Conservation (phyloP, 805 yeast species). For the Vanderwaltozyma verrucispora region DNA sequence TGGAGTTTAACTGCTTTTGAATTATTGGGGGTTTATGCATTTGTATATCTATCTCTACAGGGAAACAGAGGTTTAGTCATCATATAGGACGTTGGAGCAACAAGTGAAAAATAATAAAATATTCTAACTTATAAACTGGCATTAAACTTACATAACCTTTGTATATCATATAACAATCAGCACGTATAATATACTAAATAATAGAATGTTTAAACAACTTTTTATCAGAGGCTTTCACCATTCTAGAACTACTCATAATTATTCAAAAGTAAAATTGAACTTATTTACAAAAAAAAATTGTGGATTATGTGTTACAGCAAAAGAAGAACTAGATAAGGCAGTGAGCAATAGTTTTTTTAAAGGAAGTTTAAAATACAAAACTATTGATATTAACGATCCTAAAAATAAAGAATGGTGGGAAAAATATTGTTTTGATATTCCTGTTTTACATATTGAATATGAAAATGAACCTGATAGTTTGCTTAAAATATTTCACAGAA, state of each 20-base stretch:
- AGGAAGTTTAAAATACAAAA: conserved; percentile 28
- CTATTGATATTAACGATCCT: conserved; percentile 49
- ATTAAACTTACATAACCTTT: too few species aligned
- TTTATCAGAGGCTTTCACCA: conserved; percentile 1
- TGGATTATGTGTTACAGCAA: conserved; percentile 58
- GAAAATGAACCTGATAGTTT: conserved; percentile 33
- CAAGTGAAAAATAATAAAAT: too few species aligned
- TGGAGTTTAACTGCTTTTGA: too few species aligned
- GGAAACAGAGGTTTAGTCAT: too few species aligned
- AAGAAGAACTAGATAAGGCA: conserved; percentile 37
- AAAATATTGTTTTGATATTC: conserved; percentile 66
- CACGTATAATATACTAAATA: too few species aligned
- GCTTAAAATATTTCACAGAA: conserved; percentile 57
- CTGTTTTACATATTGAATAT: conserved; percentile 61
- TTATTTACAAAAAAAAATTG: conserved; percentile 65
- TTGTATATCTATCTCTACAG: too few species aligned
- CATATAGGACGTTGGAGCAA: too few species aligned
- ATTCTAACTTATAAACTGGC: too few species aligned
- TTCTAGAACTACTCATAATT: neutral
- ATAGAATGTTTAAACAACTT: neutral
- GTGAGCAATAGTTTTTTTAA: conserved; percentile 15
- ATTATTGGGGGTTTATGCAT: too few species aligned
- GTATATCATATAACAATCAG: too few species aligned
- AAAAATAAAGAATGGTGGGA: conserved; percentile 59
- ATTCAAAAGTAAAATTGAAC: conserved; percentile 31